These are phyloP conservation scores for Mycena crocata DNA, from an alignment of 768 basidiomycete genomes.

Conservation along the genomic window DNA sequence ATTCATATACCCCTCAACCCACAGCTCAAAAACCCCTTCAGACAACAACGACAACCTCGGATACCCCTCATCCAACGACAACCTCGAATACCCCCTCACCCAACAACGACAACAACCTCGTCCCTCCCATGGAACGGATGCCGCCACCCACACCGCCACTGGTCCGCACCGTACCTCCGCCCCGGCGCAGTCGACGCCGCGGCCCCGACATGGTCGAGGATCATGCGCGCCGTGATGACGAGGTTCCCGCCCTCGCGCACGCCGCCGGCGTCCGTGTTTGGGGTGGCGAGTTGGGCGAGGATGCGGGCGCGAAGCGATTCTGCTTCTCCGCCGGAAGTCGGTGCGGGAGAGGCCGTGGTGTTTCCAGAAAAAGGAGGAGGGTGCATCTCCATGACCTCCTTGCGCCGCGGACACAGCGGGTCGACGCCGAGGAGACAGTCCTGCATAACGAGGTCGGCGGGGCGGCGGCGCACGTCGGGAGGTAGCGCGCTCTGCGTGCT, in stretches of 20 bases:
- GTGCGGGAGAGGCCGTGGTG: too few relatives aligned
- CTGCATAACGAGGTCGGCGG: constrained; percentile 54
- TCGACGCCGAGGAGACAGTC: constrained; percentile 55
- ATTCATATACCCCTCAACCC: too few relatives aligned
- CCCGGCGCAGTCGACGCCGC: constrained; percentile 47
- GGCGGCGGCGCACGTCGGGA: constrained; percentile 41
- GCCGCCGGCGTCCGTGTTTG: too few relatives aligned
- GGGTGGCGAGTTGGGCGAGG: too few relatives aligned
- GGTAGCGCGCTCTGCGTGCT: constrained; percentile 42
- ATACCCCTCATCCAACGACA: too few relatives aligned
- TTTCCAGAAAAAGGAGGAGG: not conserved
- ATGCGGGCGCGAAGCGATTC: too few relatives aligned
- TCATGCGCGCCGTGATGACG: constrained; percentile 54
- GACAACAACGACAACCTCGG: too few relatives aligned
- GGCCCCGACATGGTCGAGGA: constrained; percentile 57
- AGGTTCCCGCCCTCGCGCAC: constrained; percentile 39
- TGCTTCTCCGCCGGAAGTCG: too few relatives aligned
- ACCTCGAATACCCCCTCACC: too few relatives aligned
- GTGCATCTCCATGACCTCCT: constrained; percentile 21
- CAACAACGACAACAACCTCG: constrained; percentile 45
- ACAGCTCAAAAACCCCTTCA: too few relatives aligned
- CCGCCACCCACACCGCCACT: constrained; percentile 60
- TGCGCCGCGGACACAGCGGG: constrained; percentile 48
- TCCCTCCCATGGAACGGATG: constrained; percentile 55
- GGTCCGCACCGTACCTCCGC: constrained; percentile 44